Conservation (phyloP, 2,329 filamentous ascomycete genomes). For the Fonsecaea nubica region DNA sequence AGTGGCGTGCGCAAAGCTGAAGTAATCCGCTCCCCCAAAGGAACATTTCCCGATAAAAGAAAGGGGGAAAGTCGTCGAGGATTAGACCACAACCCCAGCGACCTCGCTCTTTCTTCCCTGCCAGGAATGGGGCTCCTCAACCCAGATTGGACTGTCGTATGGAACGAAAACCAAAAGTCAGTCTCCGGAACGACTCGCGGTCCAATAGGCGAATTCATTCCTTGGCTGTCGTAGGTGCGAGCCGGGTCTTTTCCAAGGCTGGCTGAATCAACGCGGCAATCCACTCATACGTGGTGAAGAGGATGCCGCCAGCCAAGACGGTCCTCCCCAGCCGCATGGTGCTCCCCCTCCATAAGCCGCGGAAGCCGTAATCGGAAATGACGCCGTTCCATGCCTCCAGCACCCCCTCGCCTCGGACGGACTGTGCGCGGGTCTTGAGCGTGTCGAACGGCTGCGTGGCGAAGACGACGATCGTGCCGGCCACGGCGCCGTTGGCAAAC, state of each 20-base stretch:
- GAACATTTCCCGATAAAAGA: neutral
- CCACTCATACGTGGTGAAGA: slow-evolving; percentile 69
- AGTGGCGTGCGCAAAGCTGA: neutral
- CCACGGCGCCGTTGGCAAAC: slow-evolving; percentile 67
- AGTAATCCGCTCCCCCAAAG: neutral
- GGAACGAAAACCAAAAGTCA: neutral
- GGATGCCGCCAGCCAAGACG: slow-evolving; percentile 70
- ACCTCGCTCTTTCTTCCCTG: neutral
- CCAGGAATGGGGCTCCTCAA: neutral
- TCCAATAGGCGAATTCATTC: slow-evolving; percentile 1
- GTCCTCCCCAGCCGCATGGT: slow-evolving; percentile 70
- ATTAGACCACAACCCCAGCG: neutral
- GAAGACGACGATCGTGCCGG: slow-evolving; percentile 59
- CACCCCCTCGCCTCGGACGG: slow-evolving; percentile 63
- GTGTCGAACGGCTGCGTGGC: slow-evolving; percentile 54
- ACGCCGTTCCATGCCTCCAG: slow-evolving; percentile 63
- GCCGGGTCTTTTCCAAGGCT: slow-evolving; percentile 36
- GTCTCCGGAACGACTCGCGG: neutral
- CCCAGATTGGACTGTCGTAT: neutral
- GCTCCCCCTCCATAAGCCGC: slow-evolving; percentile 71
- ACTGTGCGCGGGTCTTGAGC: slow-evolving; percentile 53
- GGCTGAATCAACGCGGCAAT: slow-evolving; percentile 58
- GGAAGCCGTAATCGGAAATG: slow-evolving; percentile 63
- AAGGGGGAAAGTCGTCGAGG: neutral
- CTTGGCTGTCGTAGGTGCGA: slow-evolving; percentile 7